Conservation (phyloP, 1,284 basidiomycete genomes). For the Fomitiporia mediterranea region DNA sequence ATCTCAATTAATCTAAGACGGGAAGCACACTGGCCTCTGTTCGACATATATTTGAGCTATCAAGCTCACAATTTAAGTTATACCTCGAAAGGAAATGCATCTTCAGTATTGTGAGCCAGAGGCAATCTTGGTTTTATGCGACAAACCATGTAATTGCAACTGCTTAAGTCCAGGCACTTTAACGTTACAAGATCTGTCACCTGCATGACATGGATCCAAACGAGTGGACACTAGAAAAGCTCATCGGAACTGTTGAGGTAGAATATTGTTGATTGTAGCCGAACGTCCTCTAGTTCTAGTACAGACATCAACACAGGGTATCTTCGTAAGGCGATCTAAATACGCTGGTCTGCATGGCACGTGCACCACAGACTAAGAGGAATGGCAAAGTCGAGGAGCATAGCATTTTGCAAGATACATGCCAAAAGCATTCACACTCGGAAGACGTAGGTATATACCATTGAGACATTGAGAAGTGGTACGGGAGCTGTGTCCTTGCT, state of each 20-base stretch:
- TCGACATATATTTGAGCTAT: no score
- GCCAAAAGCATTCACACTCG: conserved; percentile 28
- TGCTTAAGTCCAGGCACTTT: no score
- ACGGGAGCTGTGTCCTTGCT: conserved; percentile 28
- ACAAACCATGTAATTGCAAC: no score
- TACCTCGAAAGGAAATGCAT: no score
- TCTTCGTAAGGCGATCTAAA: conserved; percentile 28
- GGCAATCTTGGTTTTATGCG: no score
- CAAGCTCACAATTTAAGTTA: no score
- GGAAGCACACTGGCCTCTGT: no score
- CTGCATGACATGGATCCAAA: conserved; percentile 22
- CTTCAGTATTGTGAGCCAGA: no score
- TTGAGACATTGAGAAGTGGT: conserved; percentile 27
- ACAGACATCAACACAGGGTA: conserved; percentile 26
- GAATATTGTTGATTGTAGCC: conserved; percentile 29
- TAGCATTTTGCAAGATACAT: conserved; percentile 26
- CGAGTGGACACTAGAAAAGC: conserved; percentile 26
- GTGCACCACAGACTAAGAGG: conserved; percentile 29
- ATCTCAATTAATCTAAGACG: no score
- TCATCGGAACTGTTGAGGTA: conserved; percentile 28
- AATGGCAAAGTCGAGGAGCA: conserved; percentile 28
- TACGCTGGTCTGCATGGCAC: conserved; percentile 26
- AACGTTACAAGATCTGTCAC: conserved; percentile 26
- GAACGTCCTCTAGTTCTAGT: conserved; percentile 27
- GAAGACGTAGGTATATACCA: conserved; percentile 28